Evolutionary conservation across 2,329 filamentous ascomycete genomes (phyloP).

Genomic region (Phialemoniopsis sp.): DNA sequence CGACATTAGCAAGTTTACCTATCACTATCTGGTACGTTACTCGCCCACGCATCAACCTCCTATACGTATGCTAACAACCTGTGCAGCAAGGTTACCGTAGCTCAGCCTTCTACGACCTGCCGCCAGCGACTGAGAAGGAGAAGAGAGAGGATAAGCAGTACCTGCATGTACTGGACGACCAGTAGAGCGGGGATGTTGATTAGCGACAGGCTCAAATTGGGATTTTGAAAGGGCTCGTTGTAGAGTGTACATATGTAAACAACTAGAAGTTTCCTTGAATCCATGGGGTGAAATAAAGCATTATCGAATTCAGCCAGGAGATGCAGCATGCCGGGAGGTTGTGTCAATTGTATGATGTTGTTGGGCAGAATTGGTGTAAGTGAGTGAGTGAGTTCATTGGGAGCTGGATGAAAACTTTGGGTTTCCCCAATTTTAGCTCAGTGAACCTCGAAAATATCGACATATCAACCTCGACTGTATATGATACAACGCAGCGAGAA

Average conservation of each 20-base stretch:
- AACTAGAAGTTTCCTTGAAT: slow-evolving; percentile 17
- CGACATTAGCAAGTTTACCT: slow-evolving; percentile 82
- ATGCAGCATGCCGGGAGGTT: too few species aligned
- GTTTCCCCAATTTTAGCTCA: too few species aligned
- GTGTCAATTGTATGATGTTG: not conserved
- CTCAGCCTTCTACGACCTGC: slow-evolving; percentile 85
- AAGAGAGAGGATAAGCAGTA: slow-evolving; percentile 95
- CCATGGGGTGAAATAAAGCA: slow-evolving; percentile 3
- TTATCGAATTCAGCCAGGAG: too few species aligned
- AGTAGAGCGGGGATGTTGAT: slow-evolving; percentile 45
- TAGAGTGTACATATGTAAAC: slow-evolving; percentile 23
- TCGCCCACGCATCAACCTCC: not conserved
- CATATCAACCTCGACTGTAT: slow-evolving; percentile 3
- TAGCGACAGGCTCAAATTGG: not conserved
- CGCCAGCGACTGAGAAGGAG: slow-evolving; percentile 91
- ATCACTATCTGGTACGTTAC: slow-evolving; percentile 80
- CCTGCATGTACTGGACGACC: slow-evolving; percentile 85
- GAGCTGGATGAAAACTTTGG: too few species aligned
- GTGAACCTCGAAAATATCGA: slow-evolving; percentile 3
- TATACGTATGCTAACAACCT: slow-evolving; percentile 21
- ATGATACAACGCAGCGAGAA: not conserved
- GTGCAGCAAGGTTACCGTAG: slow-evolving; percentile 83
- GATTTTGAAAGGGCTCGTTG: slow-evolving; percentile 4
- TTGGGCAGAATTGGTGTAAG: not conserved
- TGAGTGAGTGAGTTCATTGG: not conserved